Base-by-base conservation (phyloP, 768 basidiomycete genomes). In the Suillus hirtellus region DNA sequence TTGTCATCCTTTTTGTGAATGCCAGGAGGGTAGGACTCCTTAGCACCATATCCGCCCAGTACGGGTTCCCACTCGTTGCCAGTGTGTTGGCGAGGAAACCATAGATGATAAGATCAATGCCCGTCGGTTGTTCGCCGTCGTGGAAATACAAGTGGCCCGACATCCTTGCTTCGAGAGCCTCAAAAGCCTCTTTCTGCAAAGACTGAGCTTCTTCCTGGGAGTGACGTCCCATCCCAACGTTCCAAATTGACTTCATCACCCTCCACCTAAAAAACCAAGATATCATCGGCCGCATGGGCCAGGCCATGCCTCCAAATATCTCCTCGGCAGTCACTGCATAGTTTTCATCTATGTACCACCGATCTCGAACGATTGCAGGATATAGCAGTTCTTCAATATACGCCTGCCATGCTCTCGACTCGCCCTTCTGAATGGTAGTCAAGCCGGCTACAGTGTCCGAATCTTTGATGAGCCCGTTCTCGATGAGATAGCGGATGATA, bases 371-470 rank as follows among this genome's bases (percentile, higher is more conserved):
- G 56, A 76, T 46, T 19, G 73, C 71, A 31, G 38, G 15, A 37
- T 76, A 76, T 63, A 77, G 11, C 55, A 70, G 8, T 37, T 76
- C 75, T 60, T 76, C 75, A 34, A 76, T 27, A 50, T 69, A 76
- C 14, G 68, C 73, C 38, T 76, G 75, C 59, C 73, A 75, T 17
- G 76, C 76, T 61, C 76, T 67, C 31, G 76, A 76, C 54, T 76
- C 75, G 52, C 69, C 75, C 55, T 24, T 69, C 63, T 77, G 73
- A 24, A 37, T 65, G 1, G 68, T 15, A 4, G 76, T 71, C 64
- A 76, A 49, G 8, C 64, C 65, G 0, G 72, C 75, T 19, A 65
- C 38, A 5, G 68, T 63, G 44, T 76, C 75, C 4, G 72, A 73
- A 52, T 77, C 75, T 31, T 66, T 62, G 60, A 69, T 27, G 12